Evolutionary conservation across 2,329 filamentous ascomycete species (phyloP).

Genomic region (Claviceps cyperi): DNA sequence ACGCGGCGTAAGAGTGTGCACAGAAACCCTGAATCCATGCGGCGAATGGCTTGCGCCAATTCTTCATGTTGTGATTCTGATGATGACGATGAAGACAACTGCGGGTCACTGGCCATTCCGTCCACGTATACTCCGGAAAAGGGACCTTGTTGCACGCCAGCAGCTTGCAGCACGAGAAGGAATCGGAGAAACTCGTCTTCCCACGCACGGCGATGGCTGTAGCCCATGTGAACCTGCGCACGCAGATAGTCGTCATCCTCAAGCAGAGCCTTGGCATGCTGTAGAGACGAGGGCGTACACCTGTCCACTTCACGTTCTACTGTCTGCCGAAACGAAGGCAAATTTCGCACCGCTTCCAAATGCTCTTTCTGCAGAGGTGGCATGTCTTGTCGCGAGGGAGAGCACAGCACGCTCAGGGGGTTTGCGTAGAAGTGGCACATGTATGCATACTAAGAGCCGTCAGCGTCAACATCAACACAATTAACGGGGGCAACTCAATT

Average conservation of each 20-base stretch:
- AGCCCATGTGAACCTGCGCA: slow-evolving; percentile 21
- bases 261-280: slow-evolving; percentile 32
- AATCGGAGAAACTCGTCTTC: slow-evolving; percentile 32
- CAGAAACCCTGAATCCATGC: slow-evolving; percentile 28
- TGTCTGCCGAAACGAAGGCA: slow-evolving; percentile 51
- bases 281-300: slow-evolving; percentile 28
- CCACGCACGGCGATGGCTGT: slow-evolving; percentile 20
- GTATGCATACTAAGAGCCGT: slow-evolving; percentile 51
- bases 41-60: slow-evolving; percentile 43
- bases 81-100: slow-evolving; percentile 18
- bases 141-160: slow-evolving; percentile 20
- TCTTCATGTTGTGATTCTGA: slow-evolving; percentile 28
- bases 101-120: slow-evolving; percentile 41
- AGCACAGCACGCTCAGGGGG: slow-evolving; percentile 50
- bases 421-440: slow-evolving; percentile 82
- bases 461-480: background rate
- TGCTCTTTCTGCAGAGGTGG: slow-evolving; percentile 41
- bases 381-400: slow-evolving; percentile 13
- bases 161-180: slow-evolving; percentile 30
- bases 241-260: slow-evolving; percentile 44
- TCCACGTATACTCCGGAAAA: slow-evolving; percentile 47
- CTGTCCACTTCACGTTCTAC: slow-evolving; percentile 34
- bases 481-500: too few relatives aligned
- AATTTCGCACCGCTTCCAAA: slow-evolving; percentile 50
- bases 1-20: slow-evolving; percentile 13